phyloP scores from a whole-genome alignment of 2,329 filamentous ascomycete species.

The Gyromitra esculenta region DNA sequence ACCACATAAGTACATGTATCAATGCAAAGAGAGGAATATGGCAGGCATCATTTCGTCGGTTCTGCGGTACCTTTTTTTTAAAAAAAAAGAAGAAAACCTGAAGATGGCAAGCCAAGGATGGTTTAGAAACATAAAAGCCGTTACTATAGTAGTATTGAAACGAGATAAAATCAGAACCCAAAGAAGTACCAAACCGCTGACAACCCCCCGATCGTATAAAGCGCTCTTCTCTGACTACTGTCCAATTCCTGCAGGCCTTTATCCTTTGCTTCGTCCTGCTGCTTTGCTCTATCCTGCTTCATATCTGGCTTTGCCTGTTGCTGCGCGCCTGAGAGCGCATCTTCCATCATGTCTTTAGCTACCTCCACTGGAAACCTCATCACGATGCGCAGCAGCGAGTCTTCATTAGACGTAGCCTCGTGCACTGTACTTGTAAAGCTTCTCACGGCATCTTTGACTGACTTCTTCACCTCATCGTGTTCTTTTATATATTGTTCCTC shows the following conservation, averaged over 20 bases:
- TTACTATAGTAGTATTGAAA: not conserved
- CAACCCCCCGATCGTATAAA: conserved; percentile 41
- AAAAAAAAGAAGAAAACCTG: not conserved
- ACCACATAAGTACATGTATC: not conserved
- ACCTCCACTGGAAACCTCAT: conserved; percentile 32
- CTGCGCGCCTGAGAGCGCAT: conserved; percentile 12
- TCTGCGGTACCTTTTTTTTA: not conserved
- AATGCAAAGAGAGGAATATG: too few relatives aligned
- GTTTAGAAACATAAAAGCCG: not conserved
- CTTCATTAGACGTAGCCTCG: not conserved
- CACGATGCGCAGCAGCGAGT: conserved; percentile 16
- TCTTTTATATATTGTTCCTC: conserved; percentile 7
- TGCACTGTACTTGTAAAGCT: not conserved
- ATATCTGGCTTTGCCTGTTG: not conserved
- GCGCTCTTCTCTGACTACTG: conserved; percentile 11
- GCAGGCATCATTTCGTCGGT: too few relatives aligned
- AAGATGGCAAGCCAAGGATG: not conserved
- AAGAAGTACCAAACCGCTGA: conserved; percentile 45
- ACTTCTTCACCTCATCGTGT: not conserved
- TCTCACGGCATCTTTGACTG: not conserved
- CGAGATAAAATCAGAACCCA: conserved; percentile 26
- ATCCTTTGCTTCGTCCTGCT: conserved; percentile 9
- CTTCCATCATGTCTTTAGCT: conserved; percentile 37
- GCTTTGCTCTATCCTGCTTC: not conserved
- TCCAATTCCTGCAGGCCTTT: conserved; percentile 24